Conservation (phyloP, 2,329 filamentous ascomycete species). For the Spiromastix sp. region DNA sequence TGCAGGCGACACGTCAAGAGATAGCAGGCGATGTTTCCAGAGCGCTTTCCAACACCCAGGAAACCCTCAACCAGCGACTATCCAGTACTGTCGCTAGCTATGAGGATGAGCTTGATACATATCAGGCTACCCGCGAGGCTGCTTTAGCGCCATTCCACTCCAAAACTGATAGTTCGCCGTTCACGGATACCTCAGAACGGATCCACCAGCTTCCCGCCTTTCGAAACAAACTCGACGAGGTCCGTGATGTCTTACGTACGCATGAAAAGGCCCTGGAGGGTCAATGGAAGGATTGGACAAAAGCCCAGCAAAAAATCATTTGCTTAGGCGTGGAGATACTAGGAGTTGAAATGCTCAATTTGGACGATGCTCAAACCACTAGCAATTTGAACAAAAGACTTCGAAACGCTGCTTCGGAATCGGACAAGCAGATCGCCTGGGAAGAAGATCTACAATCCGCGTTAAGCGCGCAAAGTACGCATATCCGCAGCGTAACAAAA, state of each 20-base stretch:
- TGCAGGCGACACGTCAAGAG: conserved; percentile 8
- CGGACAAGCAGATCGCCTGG: not conserved
- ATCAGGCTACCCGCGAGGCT: not conserved
- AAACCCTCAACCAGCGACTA: conserved; percentile 4
- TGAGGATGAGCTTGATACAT: not conserved
- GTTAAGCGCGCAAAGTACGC: conserved; percentile 5
- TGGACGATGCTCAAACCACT: too few species aligned
- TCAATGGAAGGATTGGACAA: conserved; percentile 14
- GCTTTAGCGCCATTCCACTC: conserved; percentile 1
- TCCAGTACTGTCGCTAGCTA: not conserved
- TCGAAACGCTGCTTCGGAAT: conserved; percentile 2
- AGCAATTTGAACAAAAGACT: conserved; percentile 7
- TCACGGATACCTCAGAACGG: too few species aligned
- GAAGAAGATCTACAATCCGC: conserved; percentile 1
- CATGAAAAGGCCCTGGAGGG: conserved; percentile 10
- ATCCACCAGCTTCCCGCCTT: too few species aligned
- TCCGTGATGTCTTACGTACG: not conserved
- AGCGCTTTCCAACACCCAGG: conserved; percentile 6
- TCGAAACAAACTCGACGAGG: not conserved
- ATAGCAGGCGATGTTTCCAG: conserved; percentile 8
- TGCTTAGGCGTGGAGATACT: conserved; percentile 13
- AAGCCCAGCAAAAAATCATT: conserved; percentile 13
- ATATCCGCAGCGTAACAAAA: conserved; percentile 5
- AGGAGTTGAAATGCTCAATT: conserved; percentile 6
- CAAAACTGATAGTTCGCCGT: too few species aligned